Evolutionary conservation across 1,284 basidiomycete genomes (phyloP).

Genomic region (Grifola frondosa): DNA sequence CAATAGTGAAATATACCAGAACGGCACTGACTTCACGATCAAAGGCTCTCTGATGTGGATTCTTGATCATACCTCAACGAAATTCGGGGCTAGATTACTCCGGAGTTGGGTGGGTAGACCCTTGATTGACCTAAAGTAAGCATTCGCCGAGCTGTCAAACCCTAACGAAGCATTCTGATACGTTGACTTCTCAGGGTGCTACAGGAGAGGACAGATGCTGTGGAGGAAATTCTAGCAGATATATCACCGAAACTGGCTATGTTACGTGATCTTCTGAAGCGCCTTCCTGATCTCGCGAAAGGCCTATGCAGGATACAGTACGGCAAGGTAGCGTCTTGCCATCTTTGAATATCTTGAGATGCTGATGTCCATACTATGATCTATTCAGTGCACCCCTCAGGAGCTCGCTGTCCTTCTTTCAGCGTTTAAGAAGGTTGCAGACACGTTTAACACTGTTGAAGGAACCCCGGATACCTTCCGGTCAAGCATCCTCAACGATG

Average conservation of each 20-base stretch:
- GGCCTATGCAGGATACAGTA: conserved; percentile 91
- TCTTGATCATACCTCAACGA: conserved; percentile 84
- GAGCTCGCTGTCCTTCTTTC: conserved; percentile 81
- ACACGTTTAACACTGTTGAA: conserved; percentile 59
- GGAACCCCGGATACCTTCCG: conserved; percentile 7
- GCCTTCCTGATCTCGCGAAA: conserved; percentile 85
- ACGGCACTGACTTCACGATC: conserved; percentile 77
- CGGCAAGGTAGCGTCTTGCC: conserved; percentile 82
- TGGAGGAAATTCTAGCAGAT: conserved; percentile 75
- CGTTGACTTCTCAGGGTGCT: conserved; percentile 49
- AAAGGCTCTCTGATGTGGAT: conserved; percentile 85
- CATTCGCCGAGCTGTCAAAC: background rate
- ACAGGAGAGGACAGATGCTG: conserved; percentile 77
- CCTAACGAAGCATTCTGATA: conserved; percentile 18
- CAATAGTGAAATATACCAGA: conserved; percentile 80
- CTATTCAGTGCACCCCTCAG: conserved; percentile 71
- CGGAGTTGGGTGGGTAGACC: conserved; percentile 88
- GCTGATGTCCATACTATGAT: background rate
- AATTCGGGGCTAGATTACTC: conserved; percentile 84
- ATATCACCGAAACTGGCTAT: conserved; percentile 57
- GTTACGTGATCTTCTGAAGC: conserved; percentile 69
- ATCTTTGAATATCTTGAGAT: conserved; percentile 1
- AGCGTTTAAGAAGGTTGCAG: conserved; percentile 74
- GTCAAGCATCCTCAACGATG: conserved; percentile 43
- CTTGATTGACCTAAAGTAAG: conserved; percentile 72